Percentiles rank a stretch among this genome's conserved stretches.
phyloP scores from a whole-genome alignment of 805 yeast species.

The Kluyveromyces wickerhamii region DNA sequence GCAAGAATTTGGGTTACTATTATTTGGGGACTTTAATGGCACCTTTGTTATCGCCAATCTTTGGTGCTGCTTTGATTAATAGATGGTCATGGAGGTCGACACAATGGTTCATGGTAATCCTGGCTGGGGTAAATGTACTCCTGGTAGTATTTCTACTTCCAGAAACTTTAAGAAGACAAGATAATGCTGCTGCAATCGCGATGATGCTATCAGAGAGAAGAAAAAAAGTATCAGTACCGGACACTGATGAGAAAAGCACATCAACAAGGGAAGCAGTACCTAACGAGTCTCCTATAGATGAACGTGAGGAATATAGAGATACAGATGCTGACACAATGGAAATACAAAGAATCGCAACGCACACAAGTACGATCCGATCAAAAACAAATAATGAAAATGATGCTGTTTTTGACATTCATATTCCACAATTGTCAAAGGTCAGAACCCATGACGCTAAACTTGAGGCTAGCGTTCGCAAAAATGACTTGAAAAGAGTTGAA shows the following conservation, averaged over 20 bases:
- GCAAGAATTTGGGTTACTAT: conserved; percentile 69
- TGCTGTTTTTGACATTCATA: conserved; percentile 16
- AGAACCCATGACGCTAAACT: conserved; percentile 15
- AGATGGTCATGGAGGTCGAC: conserved; percentile 86
- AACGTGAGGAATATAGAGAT: conserved; percentile 3
- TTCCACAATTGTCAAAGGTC: conserved; percentile 21
- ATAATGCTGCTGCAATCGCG: conserved; percentile 42
- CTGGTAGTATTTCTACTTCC: conserved; percentile 54
- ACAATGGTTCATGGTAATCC: conserved; percentile 72
- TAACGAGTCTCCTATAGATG: conserved; percentile 5
- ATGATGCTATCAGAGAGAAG: conserved; percentile 36
- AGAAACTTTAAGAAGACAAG: conserved; percentile 62
- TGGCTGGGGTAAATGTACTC: conserved; percentile 47
- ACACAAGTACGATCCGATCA: conserved; percentile 12
- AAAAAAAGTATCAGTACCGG: conserved; percentile 7
- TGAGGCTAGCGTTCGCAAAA: conserved; percentile 14
- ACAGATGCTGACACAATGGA: conserved; percentile 7
- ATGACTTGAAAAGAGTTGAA: conserved; percentile 20
- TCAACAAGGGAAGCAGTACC: conserved; percentile 4
- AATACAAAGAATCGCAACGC: conserved; percentile 16
- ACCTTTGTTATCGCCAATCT: conserved; percentile 70
- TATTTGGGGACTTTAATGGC: conserved; percentile 78
- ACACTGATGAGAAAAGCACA: background rate
- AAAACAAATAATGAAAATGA: conserved; percentile 5
- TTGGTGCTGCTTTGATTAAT: conserved; percentile 67